Percentiles rank a stretch among this genome's conserved stretches.
Conservation (phyloP, 2,329 filamentous ascomycete genomes). For the Arthroderma sp. region DNA sequence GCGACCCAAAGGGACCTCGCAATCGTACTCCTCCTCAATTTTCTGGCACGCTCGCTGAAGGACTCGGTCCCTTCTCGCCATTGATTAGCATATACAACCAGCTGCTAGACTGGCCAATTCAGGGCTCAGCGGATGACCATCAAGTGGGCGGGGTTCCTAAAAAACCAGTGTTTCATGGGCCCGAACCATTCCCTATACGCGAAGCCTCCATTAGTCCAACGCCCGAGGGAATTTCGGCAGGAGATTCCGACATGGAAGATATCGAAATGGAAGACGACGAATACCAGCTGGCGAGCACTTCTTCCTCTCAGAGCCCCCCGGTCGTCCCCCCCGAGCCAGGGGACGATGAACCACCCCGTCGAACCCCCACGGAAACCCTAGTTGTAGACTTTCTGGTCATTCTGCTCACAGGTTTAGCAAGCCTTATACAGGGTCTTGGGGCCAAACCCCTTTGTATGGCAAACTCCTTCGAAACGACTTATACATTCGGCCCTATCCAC, state of each 20-base stretch:
- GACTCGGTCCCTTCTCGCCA: slow-evolving; percentile 7
- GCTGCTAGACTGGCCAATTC: slow-evolving; percentile 1
- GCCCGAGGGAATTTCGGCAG: background rate
- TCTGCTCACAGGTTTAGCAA: slow-evolving; percentile 6
- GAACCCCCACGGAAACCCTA: slow-evolving; percentile 10
- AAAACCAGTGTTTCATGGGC: slow-evolving; percentile 1
- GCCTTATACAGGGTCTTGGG: slow-evolving; percentile 7
- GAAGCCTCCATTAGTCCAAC: slow-evolving; percentile 4
- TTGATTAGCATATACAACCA: slow-evolving; percentile 6
- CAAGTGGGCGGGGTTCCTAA: slow-evolving; percentile 1
- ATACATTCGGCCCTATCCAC: slow-evolving; percentile 7
- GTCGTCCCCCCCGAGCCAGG: background rate
- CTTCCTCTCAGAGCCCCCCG: background rate
- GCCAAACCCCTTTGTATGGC: slow-evolving; percentile 8
- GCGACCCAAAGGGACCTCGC: slow-evolving; percentile 4
- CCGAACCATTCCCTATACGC: background rate
- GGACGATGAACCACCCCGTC: slow-evolving; percentile 5
- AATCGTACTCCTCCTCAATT: slow-evolving; percentile 6
- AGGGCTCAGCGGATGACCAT: background rate
- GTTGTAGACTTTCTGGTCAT: slow-evolving; percentile 10
- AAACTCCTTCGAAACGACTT: slow-evolving; percentile 9
- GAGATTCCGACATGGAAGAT: background rate
- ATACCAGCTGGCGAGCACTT: background rate
- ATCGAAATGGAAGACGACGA: slow-evolving; percentile 1
- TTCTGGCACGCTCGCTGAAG: slow-evolving; percentile 4